A percentile compares a stretch with the other conserved stretches of the same genome.
Conservation (phyloP, 83 land plant genomes). For the Diphasiastrum complanatum region DNA sequence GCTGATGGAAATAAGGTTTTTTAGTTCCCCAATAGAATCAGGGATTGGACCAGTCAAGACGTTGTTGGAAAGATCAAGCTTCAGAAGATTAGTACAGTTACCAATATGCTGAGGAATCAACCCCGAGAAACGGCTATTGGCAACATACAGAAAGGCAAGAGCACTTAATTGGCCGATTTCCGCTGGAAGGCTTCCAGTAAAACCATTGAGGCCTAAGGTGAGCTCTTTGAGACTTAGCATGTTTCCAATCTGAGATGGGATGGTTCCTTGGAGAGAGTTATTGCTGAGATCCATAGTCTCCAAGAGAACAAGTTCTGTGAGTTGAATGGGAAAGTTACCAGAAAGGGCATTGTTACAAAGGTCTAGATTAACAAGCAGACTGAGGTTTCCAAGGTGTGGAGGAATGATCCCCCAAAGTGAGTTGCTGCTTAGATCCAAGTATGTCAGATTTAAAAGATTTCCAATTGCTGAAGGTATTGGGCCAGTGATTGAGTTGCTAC, state of each 20-base stretch:
- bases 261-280: conserved; percentile 19
- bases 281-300: conserved; percentile 7
- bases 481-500: conserved; percentile 13
- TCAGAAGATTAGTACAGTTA: background rate
- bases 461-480: conserved; percentile 16
- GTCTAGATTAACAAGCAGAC: background rate
- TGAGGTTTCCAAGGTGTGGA: background rate
- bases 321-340: background rate
- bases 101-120: background rate
- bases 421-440: conserved; percentile 14
- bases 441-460: conserved; percentile 6
- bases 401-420: background rate
- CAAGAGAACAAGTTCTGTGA: background rate
- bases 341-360: background rate
- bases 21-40: conserved; percentile 18
- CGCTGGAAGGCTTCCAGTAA: conserved; percentile 2
- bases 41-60: conserved; percentile 12
- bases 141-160: background rate
- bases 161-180: background rate
- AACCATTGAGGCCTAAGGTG: conserved; percentile 15
- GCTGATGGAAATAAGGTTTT: conserved; percentile 12
- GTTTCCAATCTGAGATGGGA: conserved; percentile 18
- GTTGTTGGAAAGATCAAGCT: background rate
- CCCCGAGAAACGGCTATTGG: background rate
- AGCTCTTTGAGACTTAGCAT: conserved; percentile 10